phyloP scores from a whole-genome alignment of 805 yeast species.

The Candida chilensis region DNA sequence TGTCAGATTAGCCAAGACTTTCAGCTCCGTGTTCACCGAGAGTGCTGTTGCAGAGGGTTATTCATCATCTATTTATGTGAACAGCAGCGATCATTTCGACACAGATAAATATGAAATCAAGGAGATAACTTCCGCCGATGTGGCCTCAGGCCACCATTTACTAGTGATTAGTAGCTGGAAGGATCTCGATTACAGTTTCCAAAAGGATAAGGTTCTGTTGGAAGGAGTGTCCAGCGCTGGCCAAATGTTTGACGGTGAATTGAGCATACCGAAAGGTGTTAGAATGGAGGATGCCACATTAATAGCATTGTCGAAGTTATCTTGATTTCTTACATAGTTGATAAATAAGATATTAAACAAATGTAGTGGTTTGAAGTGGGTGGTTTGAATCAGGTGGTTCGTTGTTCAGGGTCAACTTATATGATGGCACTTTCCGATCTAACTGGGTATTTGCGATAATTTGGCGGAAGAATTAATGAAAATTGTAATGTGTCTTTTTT shows the following conservation, averaged over 20 bases:
- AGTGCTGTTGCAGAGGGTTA: conserved; percentile 59
- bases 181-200: conserved; percentile 46
- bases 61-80: conserved; percentile 52
- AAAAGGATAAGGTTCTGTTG: conserved; percentile 36
- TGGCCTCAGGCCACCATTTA: conserved; percentile 21
- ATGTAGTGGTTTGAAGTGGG: no score
- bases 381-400: no score
- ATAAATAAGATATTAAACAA: no score
- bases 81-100: conserved; percentile 56
- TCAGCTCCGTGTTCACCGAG: conserved; percentile 64
- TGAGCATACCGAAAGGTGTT: conserved; percentile 43
- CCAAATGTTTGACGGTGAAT: conserved; percentile 62
- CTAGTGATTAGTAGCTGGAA: conserved; percentile 57
- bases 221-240: conserved; percentile 44
- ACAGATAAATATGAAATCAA: conserved; percentile 14
- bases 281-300: conserved; percentile 66
- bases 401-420: no score
- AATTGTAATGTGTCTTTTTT: no score
- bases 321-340: no score
- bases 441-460: no score
- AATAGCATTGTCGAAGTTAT: conserved; percentile 39
- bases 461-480: no score
- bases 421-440: no score
- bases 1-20: conserved; percentile 56
- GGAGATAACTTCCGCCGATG: conserved; percentile 9